Conservation (phyloP, 352 stramenopile species). For the Phytopythium montanum region DNA sequence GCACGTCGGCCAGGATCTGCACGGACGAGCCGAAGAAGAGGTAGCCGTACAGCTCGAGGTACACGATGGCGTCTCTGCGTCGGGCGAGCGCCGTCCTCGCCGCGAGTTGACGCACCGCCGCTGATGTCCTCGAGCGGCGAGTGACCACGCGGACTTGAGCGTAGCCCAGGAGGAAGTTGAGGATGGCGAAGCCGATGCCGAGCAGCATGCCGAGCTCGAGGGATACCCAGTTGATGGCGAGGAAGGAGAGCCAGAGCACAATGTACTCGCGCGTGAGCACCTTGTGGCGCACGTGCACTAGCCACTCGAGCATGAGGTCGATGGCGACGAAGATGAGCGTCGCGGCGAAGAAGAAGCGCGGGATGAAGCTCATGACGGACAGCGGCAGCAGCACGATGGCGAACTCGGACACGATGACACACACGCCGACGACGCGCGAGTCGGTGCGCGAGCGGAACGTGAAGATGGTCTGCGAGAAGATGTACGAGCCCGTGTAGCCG, state of each 20-base stretch:
- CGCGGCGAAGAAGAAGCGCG: conserved; percentile 97
- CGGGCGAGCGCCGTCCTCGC: conserved; percentile 54
- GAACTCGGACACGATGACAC: conserved; percentile 88
- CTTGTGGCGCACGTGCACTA: conserved; percentile 86
- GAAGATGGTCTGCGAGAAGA: conserved; percentile 99
- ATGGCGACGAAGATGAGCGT: conserved; percentile 97
- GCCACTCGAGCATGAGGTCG: conserved; percentile 97
- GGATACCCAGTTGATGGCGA: conserved; percentile 91
- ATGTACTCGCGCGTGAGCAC: conserved; percentile 90
- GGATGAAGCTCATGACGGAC: conserved; percentile 93
- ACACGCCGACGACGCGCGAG: conserved; percentile 87
- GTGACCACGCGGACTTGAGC: conserved; percentile 69
- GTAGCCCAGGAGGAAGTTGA: conserved; percentile 85
- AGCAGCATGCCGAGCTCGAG: conserved; percentile 96
- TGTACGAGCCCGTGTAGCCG: conserved; percentile 98
- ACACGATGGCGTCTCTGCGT: conserved; percentile 71
- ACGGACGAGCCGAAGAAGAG: conserved; percentile 86
- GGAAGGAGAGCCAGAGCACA: conserved; percentile 92
- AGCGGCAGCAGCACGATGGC: conserved; percentile 89
- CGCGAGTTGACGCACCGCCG: conserved; percentile 65
- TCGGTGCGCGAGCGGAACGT: conserved; percentile 92
- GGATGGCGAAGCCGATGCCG: conserved; percentile 87
- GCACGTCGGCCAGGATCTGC: conserved; percentile 78
- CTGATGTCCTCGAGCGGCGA: conserved; percentile 48
- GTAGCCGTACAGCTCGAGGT: conserved; percentile 79